Conservation (phyloP, 2,329 filamentous ascomycete genomes). For the Cladophialophora chaetospira region DNA sequence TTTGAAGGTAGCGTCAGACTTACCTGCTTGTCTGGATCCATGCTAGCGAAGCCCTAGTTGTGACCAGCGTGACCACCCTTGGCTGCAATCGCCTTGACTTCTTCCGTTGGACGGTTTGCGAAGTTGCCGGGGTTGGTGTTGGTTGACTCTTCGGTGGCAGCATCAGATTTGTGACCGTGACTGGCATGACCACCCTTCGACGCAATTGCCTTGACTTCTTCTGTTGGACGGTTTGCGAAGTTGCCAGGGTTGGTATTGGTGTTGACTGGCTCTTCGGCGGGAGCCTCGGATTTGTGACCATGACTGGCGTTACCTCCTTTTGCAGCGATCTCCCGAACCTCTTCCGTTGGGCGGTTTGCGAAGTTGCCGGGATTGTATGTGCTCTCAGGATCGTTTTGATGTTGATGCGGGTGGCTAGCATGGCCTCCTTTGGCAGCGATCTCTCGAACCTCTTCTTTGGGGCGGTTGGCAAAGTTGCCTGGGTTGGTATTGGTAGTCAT, state of each 20-base stretch:
- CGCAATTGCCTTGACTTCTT: conserved; percentile 44
- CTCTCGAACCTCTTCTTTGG: conserved; percentile 41
- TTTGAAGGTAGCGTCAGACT: neutral
- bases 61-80: conserved; percentile 41
- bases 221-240: conserved; percentile 39
- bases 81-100: conserved; percentile 44
- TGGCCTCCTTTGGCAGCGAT: conserved; percentile 44
- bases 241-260: conserved; percentile 38
- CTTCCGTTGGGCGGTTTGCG: too few species aligned
- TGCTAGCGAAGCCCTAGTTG: conserved; percentile 35
- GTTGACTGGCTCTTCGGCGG: conserved; percentile 1
- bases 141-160: neutral
- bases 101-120: conserved; percentile 38
- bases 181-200: conserved; percentile 40
- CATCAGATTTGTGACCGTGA: too few species aligned
- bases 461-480: conserved; percentile 34
- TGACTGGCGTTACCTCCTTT: too few species aligned
- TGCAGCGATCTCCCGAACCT: too few species aligned
- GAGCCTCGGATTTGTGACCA: too few species aligned
- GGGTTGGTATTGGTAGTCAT: neutral
- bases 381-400: too few species aligned
- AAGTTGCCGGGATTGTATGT: too few species aligned
- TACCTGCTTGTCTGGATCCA: conserved; percentile 39
- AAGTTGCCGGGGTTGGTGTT: conserved; percentile 40
- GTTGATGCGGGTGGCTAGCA: conserved; percentile 24